Evolutionary conservation across 768 basidiomycete species (phyloP).

Genomic region (Coprinopsis cinerea): DNA sequence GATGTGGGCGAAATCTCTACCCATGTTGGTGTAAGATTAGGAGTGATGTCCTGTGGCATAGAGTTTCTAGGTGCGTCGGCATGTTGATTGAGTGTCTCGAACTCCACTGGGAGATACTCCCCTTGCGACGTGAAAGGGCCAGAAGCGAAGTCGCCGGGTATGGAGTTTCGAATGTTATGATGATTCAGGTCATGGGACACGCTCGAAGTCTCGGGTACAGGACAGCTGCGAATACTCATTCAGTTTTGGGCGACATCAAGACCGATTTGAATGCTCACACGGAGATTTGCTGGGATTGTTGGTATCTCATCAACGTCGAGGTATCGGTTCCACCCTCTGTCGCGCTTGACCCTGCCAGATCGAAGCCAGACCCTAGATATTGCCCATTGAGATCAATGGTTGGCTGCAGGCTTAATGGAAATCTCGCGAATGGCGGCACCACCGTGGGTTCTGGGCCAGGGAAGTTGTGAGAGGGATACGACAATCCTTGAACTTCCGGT

Average conservation of each 20-base stretch:
- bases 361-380: not conserved
- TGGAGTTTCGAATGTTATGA: not conserved
- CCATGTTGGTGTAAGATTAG: slow-evolving; percentile 1
- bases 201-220: too few relatives aligned
- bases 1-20: not conserved
- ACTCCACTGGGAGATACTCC: not conserved
- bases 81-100: not conserved
- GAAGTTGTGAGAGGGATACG: not conserved
- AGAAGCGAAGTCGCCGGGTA: not conserved
- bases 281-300: too few relatives aligned
- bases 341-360: not conserved
- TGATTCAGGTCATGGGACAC: not conserved
- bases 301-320: not conserved
- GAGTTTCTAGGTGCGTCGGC: not conserved
- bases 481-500: not conserved
- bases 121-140: not conserved
- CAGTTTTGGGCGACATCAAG: too few relatives aligned
- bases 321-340: not conserved
- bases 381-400: not conserved
- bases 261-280: too few relatives aligned
- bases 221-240: too few relatives aligned
- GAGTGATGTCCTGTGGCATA: not conserved
- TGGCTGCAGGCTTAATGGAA: not conserved
- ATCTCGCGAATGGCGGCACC: not conserved
- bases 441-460: not conserved